Percentiles rank a stretch among this genome's conserved stretches.
These are phyloP conservation scores for Graphiopsis chlorocephala DNA, from an alignment of 2,329 filamentous ascomycete genomes.

Conservation along the genomic window DNA sequence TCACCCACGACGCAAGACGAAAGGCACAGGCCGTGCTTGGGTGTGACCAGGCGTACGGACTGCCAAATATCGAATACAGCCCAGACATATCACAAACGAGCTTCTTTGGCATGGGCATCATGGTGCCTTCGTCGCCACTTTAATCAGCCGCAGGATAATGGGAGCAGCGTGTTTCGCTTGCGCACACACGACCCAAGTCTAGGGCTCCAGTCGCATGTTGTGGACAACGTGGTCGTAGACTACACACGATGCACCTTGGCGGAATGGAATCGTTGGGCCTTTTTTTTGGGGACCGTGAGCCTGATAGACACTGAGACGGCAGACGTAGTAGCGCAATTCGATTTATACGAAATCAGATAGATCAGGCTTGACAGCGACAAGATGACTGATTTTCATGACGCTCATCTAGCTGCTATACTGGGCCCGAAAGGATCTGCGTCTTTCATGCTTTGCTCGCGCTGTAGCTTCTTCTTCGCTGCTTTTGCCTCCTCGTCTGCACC, in stretches of 20 bases:
- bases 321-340: background rate
- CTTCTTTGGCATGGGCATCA: background rate
- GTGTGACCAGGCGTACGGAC: background rate
- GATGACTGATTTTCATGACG: background rate
- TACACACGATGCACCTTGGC: background rate
- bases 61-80: background rate
- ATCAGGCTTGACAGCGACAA: background rate
- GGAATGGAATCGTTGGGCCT: background rate
- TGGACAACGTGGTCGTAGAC: background rate
- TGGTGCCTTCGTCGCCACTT: background rate
- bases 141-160: background rate
- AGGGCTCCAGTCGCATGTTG: background rate
- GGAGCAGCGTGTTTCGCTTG: background rate
- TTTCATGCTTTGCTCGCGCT: conserved; percentile 39
- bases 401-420: conserved; percentile 4
- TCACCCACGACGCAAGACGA: background rate
- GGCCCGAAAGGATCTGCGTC: conserved; percentile 47
- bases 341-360: background rate
- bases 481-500: conserved; percentile 38
- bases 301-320: background rate
- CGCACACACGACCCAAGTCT: background rate
- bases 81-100: background rate
- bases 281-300: background rate
- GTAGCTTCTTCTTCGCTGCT: conserved; percentile 45
- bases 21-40: background rate